Percentiles rank a stretch among this genome's conserved stretches.
These are phyloP conservation scores for Diaporthe velutina DNA, from an alignment of 2,329 filamentous ascomycete genomes.

Conservation along the genomic window DNA sequence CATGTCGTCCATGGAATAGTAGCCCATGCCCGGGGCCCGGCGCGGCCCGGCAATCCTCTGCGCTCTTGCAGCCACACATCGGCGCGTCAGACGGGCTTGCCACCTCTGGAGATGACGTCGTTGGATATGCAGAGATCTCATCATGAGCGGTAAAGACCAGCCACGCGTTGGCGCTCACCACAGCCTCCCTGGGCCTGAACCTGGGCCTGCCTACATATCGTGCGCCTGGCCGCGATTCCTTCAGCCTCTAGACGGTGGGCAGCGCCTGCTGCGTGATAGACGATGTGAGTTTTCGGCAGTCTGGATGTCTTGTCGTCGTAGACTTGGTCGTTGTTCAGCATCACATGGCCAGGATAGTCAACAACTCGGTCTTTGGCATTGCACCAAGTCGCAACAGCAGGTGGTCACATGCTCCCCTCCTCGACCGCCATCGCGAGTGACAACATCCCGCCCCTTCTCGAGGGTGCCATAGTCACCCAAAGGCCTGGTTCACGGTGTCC, in stretches of 20 bases:
- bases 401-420: background rate
- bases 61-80: slow-evolving; percentile 67
- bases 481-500: background rate
- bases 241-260: slow-evolving; percentile 1
- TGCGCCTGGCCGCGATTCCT: background rate
- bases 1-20: slow-evolving; percentile 69
- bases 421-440: background rate
- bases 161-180: background rate
- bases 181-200: background rate
- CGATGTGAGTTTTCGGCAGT: background rate
- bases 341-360: background rate
- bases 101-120: slow-evolving; percentile 58
- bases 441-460: too few species aligned
- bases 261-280: background rate
- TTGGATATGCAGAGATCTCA: slow-evolving; percentile 74
- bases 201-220: background rate
- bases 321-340: background rate
- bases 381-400: background rate
- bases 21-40: slow-evolving; percentile 74
- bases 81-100: background rate
- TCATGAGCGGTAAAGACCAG: slow-evolving; percentile 49
- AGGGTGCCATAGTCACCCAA: too few species aligned
- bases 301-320: background rate
- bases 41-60: slow-evolving; percentile 73
- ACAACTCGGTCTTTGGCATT: background rate